Evolutionary conservation across 495 filamentous ascomycete genomes (phyloP).

Genomic region (Lepidopterella palustris): DNA sequence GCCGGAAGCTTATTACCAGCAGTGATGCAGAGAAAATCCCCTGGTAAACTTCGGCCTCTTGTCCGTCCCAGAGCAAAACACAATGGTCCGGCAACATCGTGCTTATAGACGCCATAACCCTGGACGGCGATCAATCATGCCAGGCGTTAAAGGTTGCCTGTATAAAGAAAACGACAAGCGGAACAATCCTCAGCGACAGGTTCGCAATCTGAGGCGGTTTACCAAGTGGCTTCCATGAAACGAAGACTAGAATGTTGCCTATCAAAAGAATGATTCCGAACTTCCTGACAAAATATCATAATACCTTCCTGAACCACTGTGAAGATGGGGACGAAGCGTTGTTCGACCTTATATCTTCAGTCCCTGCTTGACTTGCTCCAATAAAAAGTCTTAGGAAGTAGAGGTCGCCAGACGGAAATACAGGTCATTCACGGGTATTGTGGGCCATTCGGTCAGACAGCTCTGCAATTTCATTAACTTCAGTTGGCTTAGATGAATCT

Average conservation of each 20-base stretch:
- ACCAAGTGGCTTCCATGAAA: slow-evolving; percentile 65
- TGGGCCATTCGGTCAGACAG: too few relatives aligned
- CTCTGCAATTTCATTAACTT: too few relatives aligned
- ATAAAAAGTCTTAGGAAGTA: too few relatives aligned
- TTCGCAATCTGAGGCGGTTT: slow-evolving; percentile 58
- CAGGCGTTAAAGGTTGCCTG: slow-evolving; percentile 53
- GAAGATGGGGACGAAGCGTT: slow-evolving; percentile 53
- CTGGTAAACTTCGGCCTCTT: slow-evolving; percentile 49
- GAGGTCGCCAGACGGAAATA: too few relatives aligned
- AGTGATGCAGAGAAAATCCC: slow-evolving; percentile 57
- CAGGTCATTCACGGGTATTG: too few relatives aligned
- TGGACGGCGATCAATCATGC: slow-evolving; percentile 32
- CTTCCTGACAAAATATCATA: slow-evolving; percentile 65
- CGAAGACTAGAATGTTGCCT: slow-evolving; percentile 57
- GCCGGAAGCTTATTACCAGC: slow-evolving; percentile 63
- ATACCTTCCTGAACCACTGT: slow-evolving; percentile 48
- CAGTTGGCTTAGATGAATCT: too few relatives aligned
- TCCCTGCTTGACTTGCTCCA: too few relatives aligned
- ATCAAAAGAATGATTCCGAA: slow-evolving; percentile 60
- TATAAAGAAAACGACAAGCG: slow-evolving; percentile 57
- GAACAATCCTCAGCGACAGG: slow-evolving; percentile 58
- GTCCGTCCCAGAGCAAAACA: slow-evolving; percentile 53
- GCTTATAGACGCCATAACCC: slow-evolving; percentile 35
- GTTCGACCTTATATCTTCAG: too few relatives aligned
- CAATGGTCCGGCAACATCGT: slow-evolving; percentile 61